Conservation (phyloP, 2,329 filamentous ascomycete genomes). For the Monosporascus ibericus region DNA sequence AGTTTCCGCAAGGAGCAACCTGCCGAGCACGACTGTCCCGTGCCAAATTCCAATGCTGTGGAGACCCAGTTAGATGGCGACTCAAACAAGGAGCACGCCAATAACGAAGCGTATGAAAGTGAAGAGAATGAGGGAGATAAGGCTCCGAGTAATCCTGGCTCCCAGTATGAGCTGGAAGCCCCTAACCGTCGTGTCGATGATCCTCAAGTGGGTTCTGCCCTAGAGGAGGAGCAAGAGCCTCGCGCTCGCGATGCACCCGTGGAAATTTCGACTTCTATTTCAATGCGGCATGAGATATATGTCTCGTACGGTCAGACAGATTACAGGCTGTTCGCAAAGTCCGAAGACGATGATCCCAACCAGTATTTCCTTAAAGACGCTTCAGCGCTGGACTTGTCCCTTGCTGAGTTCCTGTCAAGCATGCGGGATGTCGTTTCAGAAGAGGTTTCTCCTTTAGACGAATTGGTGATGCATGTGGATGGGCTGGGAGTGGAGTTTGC, state of each 20-base stretch:
- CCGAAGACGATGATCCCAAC: constrained; percentile 26
- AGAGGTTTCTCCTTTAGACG: constrained; percentile 27
- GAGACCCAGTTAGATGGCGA: constrained; percentile 16
- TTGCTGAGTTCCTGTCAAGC: constrained; percentile 21
- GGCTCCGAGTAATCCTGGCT: not conserved
- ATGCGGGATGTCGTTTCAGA: constrained; percentile 25
- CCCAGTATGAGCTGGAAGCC: constrained; percentile 1
- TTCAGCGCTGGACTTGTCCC: constrained; percentile 18
- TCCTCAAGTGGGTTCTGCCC: constrained; percentile 1
- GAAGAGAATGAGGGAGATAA: constrained; percentile 5
- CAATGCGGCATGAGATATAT: constrained; percentile 20
- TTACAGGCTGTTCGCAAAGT: constrained; percentile 26
- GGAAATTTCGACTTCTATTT: constrained; percentile 15
- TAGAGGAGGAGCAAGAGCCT: not conserved
- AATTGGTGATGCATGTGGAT: constrained; percentile 26
- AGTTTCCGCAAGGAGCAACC: constrained; percentile 1
- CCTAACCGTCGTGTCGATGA: constrained; percentile 2
- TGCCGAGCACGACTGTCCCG: constrained; percentile 1
- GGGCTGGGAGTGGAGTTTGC: constrained; percentile 27
- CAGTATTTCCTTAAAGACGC: constrained; percentile 26
- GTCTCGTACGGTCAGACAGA: constrained; percentile 25
- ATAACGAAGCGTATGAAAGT: constrained; percentile 11
- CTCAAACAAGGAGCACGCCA: constrained; percentile 11
- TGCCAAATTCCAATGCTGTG: constrained; percentile 1
- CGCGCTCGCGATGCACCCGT: not conserved